phyloP scores from a whole-genome alignment of 1,284 basidiomycete genomes.

The Vanrija pseudolonga region DNA sequence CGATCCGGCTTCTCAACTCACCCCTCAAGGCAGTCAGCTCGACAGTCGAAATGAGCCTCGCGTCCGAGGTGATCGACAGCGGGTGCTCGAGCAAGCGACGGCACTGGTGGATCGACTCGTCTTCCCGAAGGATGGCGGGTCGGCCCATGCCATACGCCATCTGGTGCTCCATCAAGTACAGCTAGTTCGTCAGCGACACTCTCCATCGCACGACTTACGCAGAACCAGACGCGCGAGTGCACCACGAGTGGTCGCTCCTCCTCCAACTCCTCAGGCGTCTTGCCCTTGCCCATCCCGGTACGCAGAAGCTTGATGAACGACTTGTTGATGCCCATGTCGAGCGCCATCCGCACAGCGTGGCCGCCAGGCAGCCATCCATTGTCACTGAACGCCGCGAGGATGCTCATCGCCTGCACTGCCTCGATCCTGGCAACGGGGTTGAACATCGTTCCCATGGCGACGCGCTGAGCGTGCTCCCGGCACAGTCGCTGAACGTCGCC shows the following conservation, averaged over 20 bases:
- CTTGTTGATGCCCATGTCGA: conserved; percentile 84
- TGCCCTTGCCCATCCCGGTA: conserved; percentile 65
- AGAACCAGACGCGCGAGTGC: conserved; percentile 80
- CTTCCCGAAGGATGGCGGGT: conserved; percentile 83
- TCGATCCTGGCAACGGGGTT: conserved; percentile 75
- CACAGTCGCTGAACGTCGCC: conserved; percentile 40
- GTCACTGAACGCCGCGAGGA: conserved; percentile 85
- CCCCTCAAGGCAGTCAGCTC: conserved; percentile 46
- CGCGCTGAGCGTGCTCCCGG: conserved; percentile 70
- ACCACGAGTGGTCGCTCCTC: conserved; percentile 76
- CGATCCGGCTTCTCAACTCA: conserved; percentile 5
- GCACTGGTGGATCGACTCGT: conserved; percentile 80
- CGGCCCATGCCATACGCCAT: conserved; percentile 89
- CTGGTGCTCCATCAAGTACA: conserved; percentile 91
- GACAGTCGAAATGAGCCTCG: conserved; percentile 84
- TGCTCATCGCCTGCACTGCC: conserved; percentile 82
- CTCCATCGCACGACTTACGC: conserved; percentile 40
- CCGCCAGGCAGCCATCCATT: conserved; percentile 84
- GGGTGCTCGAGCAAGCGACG: conserved; percentile 80
- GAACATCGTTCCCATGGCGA: conserved; percentile 76
- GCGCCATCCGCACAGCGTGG: conserved; percentile 87
- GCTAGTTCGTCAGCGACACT: conserved; percentile 23
- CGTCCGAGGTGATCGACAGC: conserved; percentile 83
- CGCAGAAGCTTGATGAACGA: conserved; percentile 78
- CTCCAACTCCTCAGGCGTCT: conserved; percentile 54